A percentile compares a stretch with the other conserved stretches of the same genome.
phyloP scores from a whole-genome alignment of 108 stramenopile species.

The Bacterosira constricta region DNA sequence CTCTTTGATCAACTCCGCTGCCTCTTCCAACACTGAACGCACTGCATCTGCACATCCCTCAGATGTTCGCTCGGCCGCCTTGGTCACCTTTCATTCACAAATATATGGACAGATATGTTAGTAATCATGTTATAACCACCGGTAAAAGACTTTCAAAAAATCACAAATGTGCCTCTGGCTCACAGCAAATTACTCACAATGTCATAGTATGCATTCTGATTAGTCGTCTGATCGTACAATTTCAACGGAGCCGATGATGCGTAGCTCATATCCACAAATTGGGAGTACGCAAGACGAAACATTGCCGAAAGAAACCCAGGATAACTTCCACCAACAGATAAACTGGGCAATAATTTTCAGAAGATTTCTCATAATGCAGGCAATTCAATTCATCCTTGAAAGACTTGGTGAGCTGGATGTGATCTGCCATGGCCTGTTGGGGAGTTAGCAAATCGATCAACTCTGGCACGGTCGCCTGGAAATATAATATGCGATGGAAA shows the following conservation, averaged over 20 bases:
- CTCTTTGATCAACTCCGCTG: conserved; percentile 20
- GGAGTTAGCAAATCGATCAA: conserved; percentile 52
- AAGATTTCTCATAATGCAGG: conserved; percentile 36
- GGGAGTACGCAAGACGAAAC: conserved; percentile 65
- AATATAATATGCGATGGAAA: no score
- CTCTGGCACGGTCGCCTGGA: conserved; percentile 28
- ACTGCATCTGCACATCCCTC: conserved; percentile 63
- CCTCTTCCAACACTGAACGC: conserved; percentile 34
- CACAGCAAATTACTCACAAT: conserved; percentile 32
- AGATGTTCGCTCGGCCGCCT: conserved; percentile 59
- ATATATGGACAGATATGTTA: no score
- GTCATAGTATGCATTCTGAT: conserved; percentile 68
- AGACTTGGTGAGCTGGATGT: conserved; percentile 22
- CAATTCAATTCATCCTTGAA: conserved; percentile 51
- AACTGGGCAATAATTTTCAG: conserved; percentile 74
- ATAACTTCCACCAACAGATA: conserved; percentile 77
- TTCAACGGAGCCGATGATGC: conserved; percentile 70
- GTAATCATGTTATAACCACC: no score
- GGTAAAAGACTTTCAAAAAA: no score
- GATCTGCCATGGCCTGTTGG: conserved; percentile 68
- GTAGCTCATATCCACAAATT: conserved; percentile 73
- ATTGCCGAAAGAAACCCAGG: conserved; percentile 78
- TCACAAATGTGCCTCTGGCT: no score
- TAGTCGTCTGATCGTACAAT: conserved; percentile 63
- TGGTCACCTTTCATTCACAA: conserved; percentile 19